phyloP scores from a whole-genome alignment of 495 filamentous ascomycete species.

The Pseudevernia furfuracea region DNA sequence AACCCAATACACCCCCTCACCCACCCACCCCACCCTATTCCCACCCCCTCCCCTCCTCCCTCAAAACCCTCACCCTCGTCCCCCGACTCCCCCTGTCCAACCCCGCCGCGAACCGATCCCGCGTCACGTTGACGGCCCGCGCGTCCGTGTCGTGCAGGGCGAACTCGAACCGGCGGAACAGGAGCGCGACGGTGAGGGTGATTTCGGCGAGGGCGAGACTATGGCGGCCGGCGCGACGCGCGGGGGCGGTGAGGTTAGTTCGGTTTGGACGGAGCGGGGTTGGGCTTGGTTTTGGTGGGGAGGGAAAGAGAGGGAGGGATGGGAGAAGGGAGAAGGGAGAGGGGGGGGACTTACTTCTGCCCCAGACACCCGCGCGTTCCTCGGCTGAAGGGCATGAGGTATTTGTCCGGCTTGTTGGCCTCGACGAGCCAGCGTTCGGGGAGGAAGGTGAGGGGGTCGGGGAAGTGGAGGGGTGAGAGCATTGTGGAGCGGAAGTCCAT shows the following conservation, averaged over 20 bases:
- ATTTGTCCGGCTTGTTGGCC: conserved; percentile 23
- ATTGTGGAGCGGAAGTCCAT: conserved; percentile 35
- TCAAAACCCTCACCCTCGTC: too few relatives aligned
- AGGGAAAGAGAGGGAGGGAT: too few relatives aligned
- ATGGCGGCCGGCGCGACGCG: too few relatives aligned
- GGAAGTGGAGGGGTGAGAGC: conserved; percentile 35
- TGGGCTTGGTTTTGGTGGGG: too few relatives aligned
- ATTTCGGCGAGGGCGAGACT: conserved; percentile 35
- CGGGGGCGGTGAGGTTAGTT: too few relatives aligned
- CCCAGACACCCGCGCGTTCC: conserved; percentile 27
- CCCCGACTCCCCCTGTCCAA: too few relatives aligned
- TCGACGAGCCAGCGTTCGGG: conserved; percentile 39
- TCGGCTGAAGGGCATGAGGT: conserved; percentile 24
- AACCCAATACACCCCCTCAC: too few relatives aligned
- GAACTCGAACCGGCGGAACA: conserved; percentile 29
- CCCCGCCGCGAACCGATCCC: neutral
- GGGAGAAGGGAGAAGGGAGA: too few relatives aligned
- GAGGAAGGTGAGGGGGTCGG: conserved; percentile 33
- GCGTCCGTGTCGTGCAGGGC: conserved; percentile 20
- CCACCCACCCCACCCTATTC: too few relatives aligned
- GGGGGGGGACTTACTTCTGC: too few relatives aligned
- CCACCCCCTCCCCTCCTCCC: too few relatives aligned
- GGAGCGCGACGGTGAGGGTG: conserved; percentile 29
- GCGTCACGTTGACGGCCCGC: neutral
- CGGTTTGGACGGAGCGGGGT: too few relatives aligned